Conservation (phyloP, 2,329 filamentous ascomycete species). For the Monosporascus sp. region DNA sequence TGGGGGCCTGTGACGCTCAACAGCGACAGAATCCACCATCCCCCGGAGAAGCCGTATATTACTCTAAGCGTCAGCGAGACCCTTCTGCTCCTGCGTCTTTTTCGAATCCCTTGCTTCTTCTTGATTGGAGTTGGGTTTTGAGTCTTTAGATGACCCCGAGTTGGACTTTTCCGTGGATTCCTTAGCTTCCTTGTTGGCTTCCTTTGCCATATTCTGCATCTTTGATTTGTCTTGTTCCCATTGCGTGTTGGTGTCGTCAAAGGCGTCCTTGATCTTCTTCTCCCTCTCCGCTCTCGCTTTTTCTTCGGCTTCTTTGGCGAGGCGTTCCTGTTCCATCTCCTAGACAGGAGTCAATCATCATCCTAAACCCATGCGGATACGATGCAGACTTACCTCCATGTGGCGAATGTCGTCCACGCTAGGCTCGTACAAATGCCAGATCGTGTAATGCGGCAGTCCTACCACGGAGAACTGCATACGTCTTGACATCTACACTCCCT, state of each 20-base stretch:
- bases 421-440: conserved; percentile 99
- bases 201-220: conserved; percentile 64
- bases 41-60: not conserved
- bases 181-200: conserved; percentile 40
- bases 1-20: too few species aligned
- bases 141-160: not conserved
- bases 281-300: conserved; percentile 65
- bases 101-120: not conserved
- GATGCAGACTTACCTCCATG: conserved; percentile 65
- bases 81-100: not conserved
- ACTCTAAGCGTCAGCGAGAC: not conserved
- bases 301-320: conserved; percentile 76
- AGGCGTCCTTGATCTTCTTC: conserved; percentile 76
- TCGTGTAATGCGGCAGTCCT: conserved; percentile 93
- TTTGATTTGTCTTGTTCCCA: conserved; percentile 88
- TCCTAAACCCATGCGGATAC: not conserved
- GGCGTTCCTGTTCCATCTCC: conserved; percentile 89
- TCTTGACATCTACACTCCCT: conserved; percentile 74
- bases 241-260: conserved; percentile 69
- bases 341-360: conserved; percentile 29
- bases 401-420: conserved; percentile 94
- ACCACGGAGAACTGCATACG: conserved; percentile 95
- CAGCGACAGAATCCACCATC: not conserved
- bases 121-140: too few species aligned
- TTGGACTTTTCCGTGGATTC: conserved; percentile 4